Percentiles rank a stretch among this genome's conserved stretches.
These are phyloP conservation scores for Nemophila menziesii DNA, from an alignment of 257 asterid genomes.

Conservation along the genomic window DNA sequence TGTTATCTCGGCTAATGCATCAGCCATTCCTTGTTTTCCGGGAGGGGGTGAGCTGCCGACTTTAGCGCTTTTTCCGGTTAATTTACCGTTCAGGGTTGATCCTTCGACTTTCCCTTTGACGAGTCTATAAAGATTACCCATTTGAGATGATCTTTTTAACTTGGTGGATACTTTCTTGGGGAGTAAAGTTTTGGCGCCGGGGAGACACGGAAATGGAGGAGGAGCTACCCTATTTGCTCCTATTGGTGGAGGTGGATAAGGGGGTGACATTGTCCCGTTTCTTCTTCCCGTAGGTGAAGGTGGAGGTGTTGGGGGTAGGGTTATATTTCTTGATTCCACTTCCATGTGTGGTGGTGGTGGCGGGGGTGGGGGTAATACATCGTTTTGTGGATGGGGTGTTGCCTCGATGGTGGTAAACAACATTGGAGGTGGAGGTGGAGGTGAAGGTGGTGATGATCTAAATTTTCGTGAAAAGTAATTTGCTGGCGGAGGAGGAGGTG, in stretches of 20 bases:
- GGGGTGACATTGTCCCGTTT: not conserved
- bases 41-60: too few species aligned
- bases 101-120: conserved; percentile 79
- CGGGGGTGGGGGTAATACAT: not conserved
- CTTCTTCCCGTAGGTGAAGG: too few species aligned
- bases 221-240: conserved; percentile 27
- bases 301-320: too few species aligned
- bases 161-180: conserved; percentile 38
- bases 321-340: not conserved
- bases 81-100: conserved; percentile 28
- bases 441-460: not conserved
- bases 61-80: conserved; percentile 19
- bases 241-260: conserved; percentile 26
- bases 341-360: not conserved
- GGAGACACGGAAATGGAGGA: conserved; percentile 55
- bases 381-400: not conserved
- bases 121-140: conserved; percentile 56
- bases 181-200: conserved; percentile 20
- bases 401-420: not conserved
- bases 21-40: conserved; percentile 93
- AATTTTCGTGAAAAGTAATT: too few species aligned
- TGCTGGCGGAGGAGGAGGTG: not conserved
- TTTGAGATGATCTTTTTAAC: conserved; percentile 60
- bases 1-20: conserved; percentile 94
- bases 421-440: not conserved